phyloP scores from a whole-genome alignment of 768 basidiomycete genomes.

The Strobilomyces dryophilus region DNA sequence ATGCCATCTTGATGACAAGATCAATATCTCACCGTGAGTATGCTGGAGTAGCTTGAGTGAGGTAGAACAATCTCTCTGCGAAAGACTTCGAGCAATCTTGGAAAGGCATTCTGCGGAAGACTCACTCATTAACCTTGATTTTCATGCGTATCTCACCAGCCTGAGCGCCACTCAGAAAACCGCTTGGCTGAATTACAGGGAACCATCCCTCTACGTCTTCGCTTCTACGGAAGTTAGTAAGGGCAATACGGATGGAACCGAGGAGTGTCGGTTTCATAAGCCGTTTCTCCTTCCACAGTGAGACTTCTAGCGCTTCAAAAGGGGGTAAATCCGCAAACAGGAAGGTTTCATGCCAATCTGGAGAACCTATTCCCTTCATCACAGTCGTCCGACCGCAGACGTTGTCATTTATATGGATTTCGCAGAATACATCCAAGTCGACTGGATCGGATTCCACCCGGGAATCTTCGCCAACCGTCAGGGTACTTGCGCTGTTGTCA shows the following conservation, averaged over 20 bases:
- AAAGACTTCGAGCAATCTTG: slow-evolving; percentile 3
- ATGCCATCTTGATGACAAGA: not conserved
- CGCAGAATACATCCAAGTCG: slow-evolving; percentile 74
- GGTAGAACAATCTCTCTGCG: slow-evolving; percentile 78
- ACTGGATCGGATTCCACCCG: slow-evolving; percentile 45
- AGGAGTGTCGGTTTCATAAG: slow-evolving; percentile 49
- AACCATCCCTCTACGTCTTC: slow-evolving; percentile 84
- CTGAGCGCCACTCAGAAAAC: slow-evolving; percentile 49
- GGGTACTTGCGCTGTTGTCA: slow-evolving; percentile 22
- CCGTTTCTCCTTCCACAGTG: slow-evolving; percentile 68
- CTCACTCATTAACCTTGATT: slow-evolving; percentile 72
- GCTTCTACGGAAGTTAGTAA: slow-evolving; percentile 68
- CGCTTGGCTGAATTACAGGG: slow-evolving; percentile 57
- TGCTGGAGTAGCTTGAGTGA: slow-evolving; percentile 51
- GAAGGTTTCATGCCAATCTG: slow-evolving; percentile 85
- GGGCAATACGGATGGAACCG: slow-evolving; percentile 60
- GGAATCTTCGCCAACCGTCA: slow-evolving; percentile 30
- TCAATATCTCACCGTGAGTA: slow-evolving; percentile 49
- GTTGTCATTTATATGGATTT: slow-evolving; percentile 65
- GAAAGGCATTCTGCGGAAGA: slow-evolving; percentile 8
- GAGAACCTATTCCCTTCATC: slow-evolving; percentile 59
- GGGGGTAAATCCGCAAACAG: slow-evolving; percentile 72
- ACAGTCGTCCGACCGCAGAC: slow-evolving; percentile 72
- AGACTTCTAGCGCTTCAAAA: slow-evolving; percentile 64
- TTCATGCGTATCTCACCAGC: slow-evolving; percentile 75